Percentiles rank a stretch among this genome's conserved stretches.
Evolutionary conservation across 192 early-diverging fungal genomes (phyloP).

Genomic region (Spizellomyces sp.): DNA sequence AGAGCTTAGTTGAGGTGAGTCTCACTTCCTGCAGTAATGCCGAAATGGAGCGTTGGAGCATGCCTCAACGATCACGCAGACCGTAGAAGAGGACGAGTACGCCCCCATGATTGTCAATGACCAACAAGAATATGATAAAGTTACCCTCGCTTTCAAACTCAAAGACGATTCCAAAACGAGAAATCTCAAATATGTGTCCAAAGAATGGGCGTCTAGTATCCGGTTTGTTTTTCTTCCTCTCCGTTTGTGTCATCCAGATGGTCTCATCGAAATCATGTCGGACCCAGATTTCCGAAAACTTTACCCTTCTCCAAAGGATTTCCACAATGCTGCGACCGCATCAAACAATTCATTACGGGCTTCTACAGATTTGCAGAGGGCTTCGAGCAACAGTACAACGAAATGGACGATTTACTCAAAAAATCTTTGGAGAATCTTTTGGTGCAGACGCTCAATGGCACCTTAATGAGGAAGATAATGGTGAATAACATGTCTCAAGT

Average conservation of each 20-base stretch:
- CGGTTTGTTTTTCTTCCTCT: conserved; percentile 1
- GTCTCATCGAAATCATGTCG: background rate
- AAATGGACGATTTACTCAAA: conserved; percentile 74
- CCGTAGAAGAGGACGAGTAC: conserved; percentile 81
- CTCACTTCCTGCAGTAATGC: background rate
- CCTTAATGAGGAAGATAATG: conserved; percentile 66
- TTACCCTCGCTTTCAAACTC: conserved; percentile 66
- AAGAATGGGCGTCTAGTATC: conserved; percentile 24
- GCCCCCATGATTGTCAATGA: conserved; percentile 72
- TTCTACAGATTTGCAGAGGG: conserved; percentile 88
- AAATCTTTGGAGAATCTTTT: conserved; percentile 69
- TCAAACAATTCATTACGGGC: conserved; percentile 71
- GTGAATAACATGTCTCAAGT: conserved; percentile 75
- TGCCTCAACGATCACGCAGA: conserved; percentile 42
- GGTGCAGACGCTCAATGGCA: conserved; percentile 68
- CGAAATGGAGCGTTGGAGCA: background rate
- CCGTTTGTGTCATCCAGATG: background rate
- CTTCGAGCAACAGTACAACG: conserved; percentile 77
- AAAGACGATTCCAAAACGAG: conserved; percentile 51
- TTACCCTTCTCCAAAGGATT: conserved; percentile 85
- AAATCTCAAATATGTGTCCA: conserved; percentile 31
- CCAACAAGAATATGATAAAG: conserved; percentile 63
- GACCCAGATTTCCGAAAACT: conserved; percentile 64
- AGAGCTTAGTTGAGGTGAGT: conserved; percentile 67
- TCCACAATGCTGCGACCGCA: conserved; percentile 67